Evolutionary conservation across 768 basidiomycete genomes (phyloP).

Genomic region (Boletus sensibilis): DNA sequence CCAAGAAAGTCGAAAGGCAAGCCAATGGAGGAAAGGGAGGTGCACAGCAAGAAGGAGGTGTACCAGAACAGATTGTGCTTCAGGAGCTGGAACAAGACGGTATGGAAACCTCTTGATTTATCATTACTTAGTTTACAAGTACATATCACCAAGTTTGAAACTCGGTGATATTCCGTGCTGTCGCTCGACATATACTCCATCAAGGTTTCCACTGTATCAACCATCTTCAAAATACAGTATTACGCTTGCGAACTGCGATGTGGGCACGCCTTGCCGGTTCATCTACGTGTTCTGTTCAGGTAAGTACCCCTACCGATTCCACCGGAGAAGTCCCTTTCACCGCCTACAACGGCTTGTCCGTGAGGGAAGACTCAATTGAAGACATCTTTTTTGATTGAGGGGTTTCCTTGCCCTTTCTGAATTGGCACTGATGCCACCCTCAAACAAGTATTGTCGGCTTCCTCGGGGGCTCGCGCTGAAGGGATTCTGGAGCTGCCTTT

Average conservation of each 20-base stretch:
- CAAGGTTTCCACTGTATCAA: neutral
- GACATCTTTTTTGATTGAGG: neutral
- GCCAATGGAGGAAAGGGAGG: constrained; percentile 10
- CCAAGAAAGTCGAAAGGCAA: constrained; percentile 7
- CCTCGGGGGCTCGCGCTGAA: neutral
- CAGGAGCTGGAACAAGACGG: constrained; percentile 46
- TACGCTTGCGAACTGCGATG: neutral
- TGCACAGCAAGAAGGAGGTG: constrained; percentile 1
- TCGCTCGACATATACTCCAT: neutral
- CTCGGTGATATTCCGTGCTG: neutral
- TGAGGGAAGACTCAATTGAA: neutral
- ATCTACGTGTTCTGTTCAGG: neutral
- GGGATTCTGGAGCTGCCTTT: neutral
- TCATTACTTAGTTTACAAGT: neutral
- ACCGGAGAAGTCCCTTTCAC: neutral
- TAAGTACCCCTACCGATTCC: neutral
- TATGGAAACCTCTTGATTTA: constrained; percentile 32
- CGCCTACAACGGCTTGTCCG: neutral
- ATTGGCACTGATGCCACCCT: neutral
- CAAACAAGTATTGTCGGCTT: neutral
- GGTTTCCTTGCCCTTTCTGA: neutral
- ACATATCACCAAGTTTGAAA: neutral
- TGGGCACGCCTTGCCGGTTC: neutral
- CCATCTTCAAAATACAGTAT: neutral
- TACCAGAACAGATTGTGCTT: constrained; percentile 33